Evolutionary conservation across 345 rosid species (phyloP).

Genomic region (Rubroshorea leprosula): DNA sequence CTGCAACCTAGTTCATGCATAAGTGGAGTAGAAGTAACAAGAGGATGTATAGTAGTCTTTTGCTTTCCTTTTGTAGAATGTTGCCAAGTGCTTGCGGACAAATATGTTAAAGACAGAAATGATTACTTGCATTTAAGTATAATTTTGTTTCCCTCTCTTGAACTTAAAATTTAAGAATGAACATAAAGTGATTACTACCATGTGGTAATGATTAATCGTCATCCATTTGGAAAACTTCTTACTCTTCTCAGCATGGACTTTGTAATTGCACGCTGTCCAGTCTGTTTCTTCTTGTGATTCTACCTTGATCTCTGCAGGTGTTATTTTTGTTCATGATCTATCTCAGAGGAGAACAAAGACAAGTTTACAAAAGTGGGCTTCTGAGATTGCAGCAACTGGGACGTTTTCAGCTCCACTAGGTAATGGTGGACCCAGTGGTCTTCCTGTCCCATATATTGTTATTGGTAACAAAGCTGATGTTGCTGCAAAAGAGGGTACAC

Average conservation of each 20-base stretch:
- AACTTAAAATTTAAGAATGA: too few species aligned
- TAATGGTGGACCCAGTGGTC: slow-evolving; percentile 95
- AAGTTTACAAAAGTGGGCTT: slow-evolving; percentile 94
- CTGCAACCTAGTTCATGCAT: too few species aligned
- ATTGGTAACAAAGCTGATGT: slow-evolving; percentile 96
- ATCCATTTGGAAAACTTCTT: neutral
- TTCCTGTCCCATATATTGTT: slow-evolving; percentile 91
- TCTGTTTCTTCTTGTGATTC: slow-evolving; percentile 8
- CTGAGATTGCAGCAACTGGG: slow-evolving; percentile 80
- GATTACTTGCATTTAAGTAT: too few species aligned
- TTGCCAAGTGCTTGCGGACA: too few species aligned
- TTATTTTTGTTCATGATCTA: slow-evolving; percentile 94
- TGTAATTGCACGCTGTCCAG: neutral
- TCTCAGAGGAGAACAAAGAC: slow-evolving; percentile 95
- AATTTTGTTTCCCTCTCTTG: too few species aligned
- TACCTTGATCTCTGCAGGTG: slow-evolving; percentile 47
- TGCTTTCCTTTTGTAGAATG: too few species aligned
- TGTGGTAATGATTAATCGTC: too few species aligned
- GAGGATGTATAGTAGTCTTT: too few species aligned
- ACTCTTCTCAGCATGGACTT: neutral
- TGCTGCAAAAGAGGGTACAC: slow-evolving; percentile 84
- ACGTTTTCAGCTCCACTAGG: slow-evolving; percentile 90
- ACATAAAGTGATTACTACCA: too few species aligned
- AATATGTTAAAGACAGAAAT: too few species aligned
- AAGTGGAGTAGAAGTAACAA: too few species aligned